phyloP scores from a whole-genome alignment of 148 eudicot species.

The Hydrangea macrophylla region DNA sequence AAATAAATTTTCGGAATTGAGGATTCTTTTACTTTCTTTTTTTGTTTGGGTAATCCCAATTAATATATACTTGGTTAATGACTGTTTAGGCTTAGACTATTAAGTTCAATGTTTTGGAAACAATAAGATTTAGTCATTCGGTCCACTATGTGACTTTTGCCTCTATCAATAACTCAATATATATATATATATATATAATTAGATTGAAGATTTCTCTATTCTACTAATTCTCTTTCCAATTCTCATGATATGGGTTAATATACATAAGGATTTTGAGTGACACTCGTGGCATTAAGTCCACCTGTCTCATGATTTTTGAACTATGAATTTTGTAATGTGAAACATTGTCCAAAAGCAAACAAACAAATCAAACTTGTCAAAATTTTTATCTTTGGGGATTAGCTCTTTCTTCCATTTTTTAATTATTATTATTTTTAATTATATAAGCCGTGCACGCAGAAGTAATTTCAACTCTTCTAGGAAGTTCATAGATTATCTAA shows the following conservation, averaged over 20 bases:
- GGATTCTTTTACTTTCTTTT: neutral
- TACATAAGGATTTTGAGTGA: neutral
- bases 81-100: conserved; percentile 13
- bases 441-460: neutral
- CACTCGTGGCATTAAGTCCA: neutral
- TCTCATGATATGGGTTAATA: neutral
- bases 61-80: neutral
- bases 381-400: neutral
- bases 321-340: neutral
- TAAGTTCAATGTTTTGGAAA: conserved; percentile 8
- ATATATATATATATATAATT: too few relatives aligned
- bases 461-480: neutral
- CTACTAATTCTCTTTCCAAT: neutral
- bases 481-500: too few relatives aligned
- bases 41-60: neutral
- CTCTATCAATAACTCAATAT: neutral
- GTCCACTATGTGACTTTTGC: conserved; percentile 26
- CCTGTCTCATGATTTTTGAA: neutral
- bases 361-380: neutral
- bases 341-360: neutral
- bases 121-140: neutral
- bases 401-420: neutral
- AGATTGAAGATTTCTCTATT: too few relatives aligned
- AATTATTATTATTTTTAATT: neutral
- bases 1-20: too few relatives aligned